Percentiles rank a stretch among this genome's conserved stretches.
phyloP scores from a whole-genome alignment of 1,284 basidiomycete genomes.

The Cutaneotrichosporon spelunceum region DNA sequence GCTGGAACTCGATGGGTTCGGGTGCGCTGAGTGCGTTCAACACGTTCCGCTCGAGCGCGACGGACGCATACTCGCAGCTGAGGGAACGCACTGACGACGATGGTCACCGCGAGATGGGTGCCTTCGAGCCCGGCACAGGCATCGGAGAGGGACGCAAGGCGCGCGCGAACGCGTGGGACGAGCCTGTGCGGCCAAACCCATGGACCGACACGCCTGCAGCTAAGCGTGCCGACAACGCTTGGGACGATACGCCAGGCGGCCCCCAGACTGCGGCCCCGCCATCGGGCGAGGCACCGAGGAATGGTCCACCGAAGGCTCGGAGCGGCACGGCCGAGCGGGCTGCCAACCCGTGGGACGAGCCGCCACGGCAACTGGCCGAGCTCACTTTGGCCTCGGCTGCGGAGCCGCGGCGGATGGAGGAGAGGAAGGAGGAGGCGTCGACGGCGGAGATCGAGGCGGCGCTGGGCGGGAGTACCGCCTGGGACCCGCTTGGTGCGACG shows the following conservation, averaged over 20 bases:
- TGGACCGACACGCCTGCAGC: conserved; percentile 14
- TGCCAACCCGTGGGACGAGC: conserved; percentile 28
- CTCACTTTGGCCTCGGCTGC: conserved; percentile 16
- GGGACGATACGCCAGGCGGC: too few relatives aligned
- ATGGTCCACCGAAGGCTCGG: neutral
- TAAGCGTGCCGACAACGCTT: neutral
- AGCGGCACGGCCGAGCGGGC: neutral
- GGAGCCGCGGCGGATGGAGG: neutral
- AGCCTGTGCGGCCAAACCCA: conserved; percentile 21
- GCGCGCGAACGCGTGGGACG: neutral
- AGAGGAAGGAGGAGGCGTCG: conserved; percentile 7
- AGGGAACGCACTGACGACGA: conserved; percentile 32
- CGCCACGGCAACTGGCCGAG: conserved; percentile 11
- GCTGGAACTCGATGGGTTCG: conserved; percentile 45
- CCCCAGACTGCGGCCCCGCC: too few relatives aligned
- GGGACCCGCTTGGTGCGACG: conserved; percentile 48
- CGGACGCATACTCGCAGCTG: conserved; percentile 43
- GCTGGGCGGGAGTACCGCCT: conserved; percentile 41
- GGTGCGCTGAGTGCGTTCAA: conserved; percentile 45
- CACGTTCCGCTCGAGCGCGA: conserved; percentile 40
- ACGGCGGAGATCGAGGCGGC: conserved; percentile 30
- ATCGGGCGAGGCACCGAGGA: neutral
- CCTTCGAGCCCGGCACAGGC: conserved; percentile 23
- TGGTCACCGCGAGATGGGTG: conserved; percentile 15
- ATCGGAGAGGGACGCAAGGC: conserved; percentile 26